phyloP scores from a whole-genome alignment of 1,284 basidiomycete species.

The Puccinia hordei region DNA sequence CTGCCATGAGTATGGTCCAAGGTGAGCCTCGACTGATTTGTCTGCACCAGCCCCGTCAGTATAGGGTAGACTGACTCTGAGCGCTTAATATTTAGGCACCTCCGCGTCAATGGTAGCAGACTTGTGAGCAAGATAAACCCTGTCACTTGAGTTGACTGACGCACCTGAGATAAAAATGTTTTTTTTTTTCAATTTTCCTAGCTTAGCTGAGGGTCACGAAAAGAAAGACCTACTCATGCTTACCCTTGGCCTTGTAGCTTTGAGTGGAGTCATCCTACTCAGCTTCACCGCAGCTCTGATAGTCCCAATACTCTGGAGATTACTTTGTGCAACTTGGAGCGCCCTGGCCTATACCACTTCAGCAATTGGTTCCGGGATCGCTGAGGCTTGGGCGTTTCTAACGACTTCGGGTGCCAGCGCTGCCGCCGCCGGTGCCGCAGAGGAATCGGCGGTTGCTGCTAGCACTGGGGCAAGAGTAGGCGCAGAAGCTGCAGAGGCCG shows the following conservation, averaged over 20 bases:
- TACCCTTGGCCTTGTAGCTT: slow-evolving; percentile 13
- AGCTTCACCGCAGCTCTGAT: slow-evolving; percentile 16
- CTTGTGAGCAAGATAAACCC: slow-evolving; percentile 16
- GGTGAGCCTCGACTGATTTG: slow-evolving; percentile 9
- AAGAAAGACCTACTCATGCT: slow-evolving; percentile 20
- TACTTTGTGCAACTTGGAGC: slow-evolving; percentile 2
- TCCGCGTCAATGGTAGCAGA: slow-evolving; percentile 43
- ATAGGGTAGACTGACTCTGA: background rate
- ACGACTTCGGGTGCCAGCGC: background rate
- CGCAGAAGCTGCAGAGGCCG: background rate
- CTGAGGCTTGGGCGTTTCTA: slow-evolving; percentile 19
- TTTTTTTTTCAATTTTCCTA: background rate
- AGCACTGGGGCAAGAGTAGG: background rate
- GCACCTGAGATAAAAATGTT: background rate
- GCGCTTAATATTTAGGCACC: background rate
- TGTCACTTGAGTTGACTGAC: background rate
- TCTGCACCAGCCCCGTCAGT: background rate
- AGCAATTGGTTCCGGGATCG: slow-evolving; percentile 16
- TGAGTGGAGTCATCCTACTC: slow-evolving; percentile 32
- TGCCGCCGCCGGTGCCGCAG: slow-evolving; percentile 1
- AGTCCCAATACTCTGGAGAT: slow-evolving; percentile 29
- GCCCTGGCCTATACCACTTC: background rate
- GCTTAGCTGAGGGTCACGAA: slow-evolving; percentile 5
- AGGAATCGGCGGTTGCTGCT: slow-evolving; percentile 3
- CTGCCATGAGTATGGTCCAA: slow-evolving; percentile 44